phyloP scores from a whole-genome alignment of 805 yeast species.

The Tetrapisispora pingtungensis region DNA sequence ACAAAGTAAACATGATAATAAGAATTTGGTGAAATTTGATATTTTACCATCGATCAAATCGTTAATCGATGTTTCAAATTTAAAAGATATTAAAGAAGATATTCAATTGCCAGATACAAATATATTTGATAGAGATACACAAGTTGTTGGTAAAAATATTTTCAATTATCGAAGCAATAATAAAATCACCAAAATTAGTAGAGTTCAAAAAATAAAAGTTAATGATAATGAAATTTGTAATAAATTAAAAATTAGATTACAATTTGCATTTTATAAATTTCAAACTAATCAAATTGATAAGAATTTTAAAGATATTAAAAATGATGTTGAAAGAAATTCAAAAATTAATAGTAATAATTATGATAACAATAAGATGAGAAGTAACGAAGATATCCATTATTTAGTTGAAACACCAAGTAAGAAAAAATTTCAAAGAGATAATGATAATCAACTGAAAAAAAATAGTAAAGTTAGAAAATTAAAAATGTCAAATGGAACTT shows the following conservation, averaged over 20 bases:
- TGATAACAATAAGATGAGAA: background rate
- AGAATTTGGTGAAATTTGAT: background rate
- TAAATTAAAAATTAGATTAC: slow-evolving; percentile 37
- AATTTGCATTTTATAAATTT: slow-evolving; percentile 43
- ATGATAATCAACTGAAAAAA: background rate
- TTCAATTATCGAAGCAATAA: background rate
- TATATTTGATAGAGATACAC: background rate
- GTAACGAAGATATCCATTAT: background rate
- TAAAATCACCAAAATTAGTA: too few species aligned
- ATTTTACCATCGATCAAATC: slow-evolving; percentile 16
- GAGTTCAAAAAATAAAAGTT: background rate
- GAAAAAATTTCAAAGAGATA: background rate
- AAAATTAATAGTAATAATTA: background rate
- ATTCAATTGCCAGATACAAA: background rate
- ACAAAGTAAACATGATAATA: background rate
- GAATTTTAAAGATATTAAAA: slow-evolving; percentile 14
- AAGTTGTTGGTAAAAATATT: background rate
- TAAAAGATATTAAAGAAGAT: background rate
- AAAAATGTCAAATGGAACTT: slow-evolving; percentile 22
- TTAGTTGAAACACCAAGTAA: background rate
- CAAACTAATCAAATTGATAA: slow-evolving; percentile 36
- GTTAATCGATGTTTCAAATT: slow-evolving; percentile 6
- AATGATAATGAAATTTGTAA: slow-evolving; percentile 11
- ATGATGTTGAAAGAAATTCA: background rate
- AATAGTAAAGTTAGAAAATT: slow-evolving; percentile 16